Conservation (phyloP, 2,329 filamentous ascomycete species). For the Aspergillus sp. region DNA sequence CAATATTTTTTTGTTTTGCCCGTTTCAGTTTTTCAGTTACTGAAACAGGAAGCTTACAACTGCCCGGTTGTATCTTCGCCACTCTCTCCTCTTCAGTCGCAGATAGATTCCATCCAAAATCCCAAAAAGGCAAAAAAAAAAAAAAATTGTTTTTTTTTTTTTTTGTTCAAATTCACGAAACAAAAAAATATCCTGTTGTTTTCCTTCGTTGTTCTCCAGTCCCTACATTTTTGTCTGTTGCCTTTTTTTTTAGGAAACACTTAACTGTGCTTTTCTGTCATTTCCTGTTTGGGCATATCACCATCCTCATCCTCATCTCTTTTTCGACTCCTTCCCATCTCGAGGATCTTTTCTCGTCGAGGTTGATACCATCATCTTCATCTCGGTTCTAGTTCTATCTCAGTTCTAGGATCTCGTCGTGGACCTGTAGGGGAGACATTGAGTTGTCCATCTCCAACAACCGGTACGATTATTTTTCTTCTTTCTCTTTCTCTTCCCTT, state of each 20-base stretch:
- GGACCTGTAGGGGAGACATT: constrained; percentile 77
- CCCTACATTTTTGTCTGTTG: constrained; percentile 8
- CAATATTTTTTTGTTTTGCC: constrained; percentile 4
- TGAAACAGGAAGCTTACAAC: constrained; percentile 20
- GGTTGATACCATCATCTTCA: no score
- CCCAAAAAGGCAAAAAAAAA: constrained; percentile 15
- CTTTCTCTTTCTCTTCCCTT: constrained; percentile 10
- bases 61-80: constrained; percentile 19
- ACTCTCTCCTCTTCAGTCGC: constrained; percentile 14
- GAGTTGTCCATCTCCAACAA: constrained; percentile 90
- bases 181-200: constrained; percentile 6
- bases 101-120: constrained; percentile 21
- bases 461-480: constrained; percentile 45
- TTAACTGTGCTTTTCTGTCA: constrained; percentile 33
- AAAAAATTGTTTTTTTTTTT: constrained; percentile 4
- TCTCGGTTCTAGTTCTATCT: constrained; percentile 1
- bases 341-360: no score
- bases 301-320: constrained; percentile 7
- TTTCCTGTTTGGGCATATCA: constrained; percentile 3
- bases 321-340: constrained; percentile 4
- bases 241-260: constrained; percentile 23
- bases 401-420: constrained; percentile 2
- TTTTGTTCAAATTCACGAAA: background rate
- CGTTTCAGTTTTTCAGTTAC: constrained; percentile 15
- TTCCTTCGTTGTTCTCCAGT: constrained; percentile 11